A percentile compares a stretch with the other conserved stretches of the same genome.
These are phyloP conservation scores for Nepenthes alata DNA, from an alignment of 179 eudicot genomes.

Conservation along the genomic window DNA sequence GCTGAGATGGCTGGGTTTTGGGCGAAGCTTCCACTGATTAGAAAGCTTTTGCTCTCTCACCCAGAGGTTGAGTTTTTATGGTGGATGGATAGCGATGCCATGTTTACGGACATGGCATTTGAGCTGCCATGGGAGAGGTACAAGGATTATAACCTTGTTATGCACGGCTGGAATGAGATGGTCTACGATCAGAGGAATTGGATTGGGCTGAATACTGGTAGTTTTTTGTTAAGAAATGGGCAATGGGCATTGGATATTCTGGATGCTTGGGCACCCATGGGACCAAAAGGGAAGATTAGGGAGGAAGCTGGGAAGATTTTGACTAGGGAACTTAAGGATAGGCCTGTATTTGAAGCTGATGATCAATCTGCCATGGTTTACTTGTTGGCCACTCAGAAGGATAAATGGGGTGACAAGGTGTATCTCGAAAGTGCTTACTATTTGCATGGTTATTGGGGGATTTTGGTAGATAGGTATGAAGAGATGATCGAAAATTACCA, in stretches of 20 bases:
- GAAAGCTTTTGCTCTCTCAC: conserved; percentile 30
- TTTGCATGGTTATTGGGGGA: conserved; percentile 45
- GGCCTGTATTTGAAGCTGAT: conserved; percentile 44
- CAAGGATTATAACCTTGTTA: conserved; percentile 24
- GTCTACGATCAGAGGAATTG: conserved; percentile 35
- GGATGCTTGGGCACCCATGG: conserved; percentile 44
- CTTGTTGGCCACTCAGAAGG: conserved; percentile 21
- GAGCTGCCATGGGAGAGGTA: conserved; percentile 40
- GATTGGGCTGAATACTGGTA: conserved; percentile 41
- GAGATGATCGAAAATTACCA: conserved; percentile 29
- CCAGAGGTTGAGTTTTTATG: conserved; percentile 43
- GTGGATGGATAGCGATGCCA: conserved; percentile 58
- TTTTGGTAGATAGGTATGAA: conserved; percentile 35
- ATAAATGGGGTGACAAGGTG: conserved; percentile 34
- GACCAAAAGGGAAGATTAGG: conserved; percentile 32
- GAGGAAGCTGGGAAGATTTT: conserved; percentile 33
- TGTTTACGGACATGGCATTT: conserved; percentile 45
- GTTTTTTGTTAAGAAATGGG: conserved; percentile 32
- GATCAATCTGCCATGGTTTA: conserved; percentile 44
- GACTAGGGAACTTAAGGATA: conserved; percentile 26
- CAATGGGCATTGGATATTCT: conserved; percentile 44
- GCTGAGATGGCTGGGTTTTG: conserved; percentile 40
- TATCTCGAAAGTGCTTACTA: conserved; percentile 35
- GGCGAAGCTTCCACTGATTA: conserved; percentile 38
- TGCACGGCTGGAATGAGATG: conserved; percentile 45